phyloP scores from a whole-genome alignment of 2,329 filamentous ascomycete species.

The Ophiostoma australiae region DNA sequence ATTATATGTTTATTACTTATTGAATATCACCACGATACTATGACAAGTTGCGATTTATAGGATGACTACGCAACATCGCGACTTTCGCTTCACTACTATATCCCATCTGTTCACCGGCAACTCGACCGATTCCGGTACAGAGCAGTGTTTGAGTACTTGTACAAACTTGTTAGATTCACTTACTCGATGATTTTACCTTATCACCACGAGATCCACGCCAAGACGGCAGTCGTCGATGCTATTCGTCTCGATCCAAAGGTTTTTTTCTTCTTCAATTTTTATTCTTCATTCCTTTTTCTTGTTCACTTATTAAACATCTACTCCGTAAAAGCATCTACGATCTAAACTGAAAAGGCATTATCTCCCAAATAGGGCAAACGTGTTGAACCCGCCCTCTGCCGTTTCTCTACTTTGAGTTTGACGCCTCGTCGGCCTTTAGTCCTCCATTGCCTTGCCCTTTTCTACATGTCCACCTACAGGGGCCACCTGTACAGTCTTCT shows the following conservation, averaged over 20 bases:
- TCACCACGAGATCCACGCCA: background rate
- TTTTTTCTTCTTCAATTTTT: too few relatives aligned
- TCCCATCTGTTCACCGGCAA: background rate
- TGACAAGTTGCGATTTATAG: background rate
- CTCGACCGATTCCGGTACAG: background rate
- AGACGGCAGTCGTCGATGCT: background rate
- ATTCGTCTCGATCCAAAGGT: background rate
- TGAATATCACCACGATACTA: background rate
- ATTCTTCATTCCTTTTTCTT: too few relatives aligned
- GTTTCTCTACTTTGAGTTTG: background rate
- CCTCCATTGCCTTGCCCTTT: background rate
- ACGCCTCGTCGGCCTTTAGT: background rate
- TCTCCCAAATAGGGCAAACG: background rate
- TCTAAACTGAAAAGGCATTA: background rate
- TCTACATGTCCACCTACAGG: background rate
- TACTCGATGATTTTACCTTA: conserved; percentile 3
- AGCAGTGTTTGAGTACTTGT: background rate
- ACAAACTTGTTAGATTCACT: background rate
- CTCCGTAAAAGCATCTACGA: too few relatives aligned
- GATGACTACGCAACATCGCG: background rate
- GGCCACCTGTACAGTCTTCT: background rate
- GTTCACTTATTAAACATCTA: background rate
- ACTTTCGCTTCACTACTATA: background rate
- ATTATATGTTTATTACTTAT: too few relatives aligned
- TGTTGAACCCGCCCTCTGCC: background rate